Evolutionary conservation across 176 grass and related monocot species (phyloP).

Genomic region (Oryza glumipatula): DNA sequence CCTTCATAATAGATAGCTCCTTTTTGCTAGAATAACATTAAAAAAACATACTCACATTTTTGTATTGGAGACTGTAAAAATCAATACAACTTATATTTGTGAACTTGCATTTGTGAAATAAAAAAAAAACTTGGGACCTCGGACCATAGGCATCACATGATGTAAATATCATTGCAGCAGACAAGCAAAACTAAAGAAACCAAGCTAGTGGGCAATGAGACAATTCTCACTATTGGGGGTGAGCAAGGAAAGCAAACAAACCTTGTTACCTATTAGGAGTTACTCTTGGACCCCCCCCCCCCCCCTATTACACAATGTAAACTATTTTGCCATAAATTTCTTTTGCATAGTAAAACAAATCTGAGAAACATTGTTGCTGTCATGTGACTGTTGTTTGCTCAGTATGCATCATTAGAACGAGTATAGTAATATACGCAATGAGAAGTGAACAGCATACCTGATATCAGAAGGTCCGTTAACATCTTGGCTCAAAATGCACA

Average conservation of each 20-base stretch:
- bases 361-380: neutral
- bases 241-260: neutral
- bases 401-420: neutral
- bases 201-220: neutral
- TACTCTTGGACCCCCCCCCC: neutral
- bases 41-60: neutral
- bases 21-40: neutral
- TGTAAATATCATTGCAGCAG: conserved; percentile 11
- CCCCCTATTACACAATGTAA: neutral
- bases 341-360: conserved; percentile 10
- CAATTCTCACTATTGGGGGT: neutral
- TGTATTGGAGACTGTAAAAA: neutral
- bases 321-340: conserved; percentile 16
- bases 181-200: conserved; percentile 8
- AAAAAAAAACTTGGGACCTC: neutral
- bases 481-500: conserved; percentile 68
- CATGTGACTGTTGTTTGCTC: neutral
- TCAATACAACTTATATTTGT: neutral
- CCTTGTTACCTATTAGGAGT: neutral
- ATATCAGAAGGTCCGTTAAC: conserved; percentile 36
- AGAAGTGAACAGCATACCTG: conserved; percentile 59
- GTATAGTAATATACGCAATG: neutral
- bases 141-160: conserved; percentile 3
- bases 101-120: neutral
- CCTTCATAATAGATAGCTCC: neutral